phyloP scores from a whole-genome alignment of 768 basidiomycete genomes.

The Tylopilus cervinicoccineus region DNA sequence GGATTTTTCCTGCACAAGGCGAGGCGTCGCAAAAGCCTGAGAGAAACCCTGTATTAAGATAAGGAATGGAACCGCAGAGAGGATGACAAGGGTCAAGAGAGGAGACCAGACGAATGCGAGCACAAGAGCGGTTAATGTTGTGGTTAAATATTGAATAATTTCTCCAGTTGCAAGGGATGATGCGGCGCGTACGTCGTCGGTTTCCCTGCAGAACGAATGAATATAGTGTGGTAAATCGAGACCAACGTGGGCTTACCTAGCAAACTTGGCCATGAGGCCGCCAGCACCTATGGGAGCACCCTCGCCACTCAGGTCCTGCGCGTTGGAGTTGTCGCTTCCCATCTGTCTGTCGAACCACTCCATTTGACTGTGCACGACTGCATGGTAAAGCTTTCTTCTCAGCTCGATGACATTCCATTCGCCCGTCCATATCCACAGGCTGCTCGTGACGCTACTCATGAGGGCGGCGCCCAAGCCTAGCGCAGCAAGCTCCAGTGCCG shows the following conservation, averaged over 20 bases:
- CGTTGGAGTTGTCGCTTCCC: slow-evolving; percentile 46
- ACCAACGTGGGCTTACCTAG: slow-evolving; percentile 45
- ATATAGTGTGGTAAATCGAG: neutral
- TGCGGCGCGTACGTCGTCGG: slow-evolving; percentile 87
- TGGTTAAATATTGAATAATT: slow-evolving; percentile 76
- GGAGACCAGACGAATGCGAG: slow-evolving; percentile 82
- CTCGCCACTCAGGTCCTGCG: slow-evolving; percentile 34
- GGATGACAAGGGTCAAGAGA: slow-evolving; percentile 86
- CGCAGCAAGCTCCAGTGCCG: slow-evolving; percentile 62
- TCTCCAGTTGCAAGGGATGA: slow-evolving; percentile 77
- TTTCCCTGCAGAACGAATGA: slow-evolving; percentile 58
- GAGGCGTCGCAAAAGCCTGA: slow-evolving; percentile 63
- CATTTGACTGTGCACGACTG: slow-evolving; percentile 69
- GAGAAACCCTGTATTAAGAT: slow-evolving; percentile 72
- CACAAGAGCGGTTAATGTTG: slow-evolving; percentile 70
- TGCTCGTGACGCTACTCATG: slow-evolving; percentile 70
- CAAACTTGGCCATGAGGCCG: slow-evolving; percentile 91
- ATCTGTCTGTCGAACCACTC: slow-evolving; percentile 89
- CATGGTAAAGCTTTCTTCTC: slow-evolving; percentile 17
- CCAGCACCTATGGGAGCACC: slow-evolving; percentile 70
- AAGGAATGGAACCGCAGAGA: slow-evolving; percentile 83
- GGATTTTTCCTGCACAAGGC: slow-evolving; percentile 61
- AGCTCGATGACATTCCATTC: slow-evolving; percentile 73
- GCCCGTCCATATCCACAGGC: slow-evolving; percentile 84
- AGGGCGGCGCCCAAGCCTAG: slow-evolving; percentile 63